Evolutionary conservation across 805 yeast species (phyloP), one percentile per base, ranked within the genome.

Genomic region (Pichia sporocuriosa): DNA sequence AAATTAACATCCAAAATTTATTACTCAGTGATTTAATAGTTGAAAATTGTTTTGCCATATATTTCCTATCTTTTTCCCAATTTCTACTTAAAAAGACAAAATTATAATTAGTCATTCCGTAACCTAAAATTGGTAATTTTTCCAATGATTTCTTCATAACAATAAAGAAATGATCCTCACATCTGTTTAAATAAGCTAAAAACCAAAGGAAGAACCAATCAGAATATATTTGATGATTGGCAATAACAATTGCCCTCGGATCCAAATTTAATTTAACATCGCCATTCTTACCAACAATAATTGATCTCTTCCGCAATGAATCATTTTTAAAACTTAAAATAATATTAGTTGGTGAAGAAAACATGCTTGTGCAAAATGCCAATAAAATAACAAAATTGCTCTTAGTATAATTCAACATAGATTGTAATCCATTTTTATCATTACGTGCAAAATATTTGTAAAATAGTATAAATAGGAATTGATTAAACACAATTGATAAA

Each of bases 151-250:
- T 84, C 61, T 90, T 90, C 59, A 89, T 68, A 46, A 87, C 73
- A 44, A 90, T 87, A 51, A 72, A 77, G 9, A 89, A 68, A 36
- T 75, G 69, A 29, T 82, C 83, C 8, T 81, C 75, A 33, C 80
- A 60, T n/a, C 70, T 60, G 11, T 86, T 75, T 6, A 88, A 72
- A 58, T 85, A 83, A 0, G 84, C 68, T 17, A 84, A 46, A 77
- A 85, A 90, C 98, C 98, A 90, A 42, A 87, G 51, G 53, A 76
- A 88, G 10, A 84, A 70, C 98, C 98, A 90, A 59, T 90, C 98
- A 4, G 90, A 79, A 59, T 90, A 90, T 20, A 90, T 81, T 63
- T 89, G 97, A 61, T 90, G 97, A 57, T 90, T 90, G n/a, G 93
- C 77, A 27, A 89, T 80, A 35, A 82, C 58, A 2, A 90, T 52